Conservation (phyloP, 2,329 filamentous ascomycete species). For the Ceratocystis eucalypticola region DNA sequence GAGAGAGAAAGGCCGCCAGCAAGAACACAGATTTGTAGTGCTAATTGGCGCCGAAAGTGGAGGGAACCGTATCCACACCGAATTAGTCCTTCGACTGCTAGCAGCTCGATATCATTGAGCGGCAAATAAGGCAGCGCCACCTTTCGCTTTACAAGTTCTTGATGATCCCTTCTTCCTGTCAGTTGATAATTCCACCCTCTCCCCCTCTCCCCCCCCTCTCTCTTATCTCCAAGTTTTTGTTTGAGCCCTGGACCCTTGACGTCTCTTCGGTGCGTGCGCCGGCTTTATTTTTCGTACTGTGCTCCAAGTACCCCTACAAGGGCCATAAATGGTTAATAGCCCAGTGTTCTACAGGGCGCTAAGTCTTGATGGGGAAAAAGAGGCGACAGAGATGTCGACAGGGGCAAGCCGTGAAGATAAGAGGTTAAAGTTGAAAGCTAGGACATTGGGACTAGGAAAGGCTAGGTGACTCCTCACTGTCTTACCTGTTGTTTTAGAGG, state of each 20-base stretch:
- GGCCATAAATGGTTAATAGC: not conserved
- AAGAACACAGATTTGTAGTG: not conserved
- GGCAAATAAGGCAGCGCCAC: not conserved
- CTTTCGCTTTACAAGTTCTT: not conserved
- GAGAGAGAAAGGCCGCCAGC: not conserved
- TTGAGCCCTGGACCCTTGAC: not conserved
- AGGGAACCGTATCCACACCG: not conserved
- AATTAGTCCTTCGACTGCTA: not conserved
- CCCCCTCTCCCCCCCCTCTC: not conserved
- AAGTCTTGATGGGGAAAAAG: not conserved
- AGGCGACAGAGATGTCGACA: constrained; percentile 4
- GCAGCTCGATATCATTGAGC: not conserved
- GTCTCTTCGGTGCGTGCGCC: constrained; percentile 2
- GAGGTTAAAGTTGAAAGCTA: constrained; percentile 4
- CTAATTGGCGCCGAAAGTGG: not conserved
- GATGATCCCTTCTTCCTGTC: not conserved
- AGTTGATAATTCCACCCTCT: constrained; percentile 1
- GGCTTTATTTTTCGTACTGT: constrained; percentile 5
- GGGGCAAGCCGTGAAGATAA: constrained; percentile 1
- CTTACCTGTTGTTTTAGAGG: not conserved
- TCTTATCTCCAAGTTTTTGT: not conserved
- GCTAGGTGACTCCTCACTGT: not conserved
- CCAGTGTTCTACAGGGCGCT: not conserved
- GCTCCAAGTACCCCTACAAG: not conserved
- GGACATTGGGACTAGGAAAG: not conserved